Conservation (phyloP, 2,329 filamentous ascomycete genomes). For the Penicillium glabrum region DNA sequence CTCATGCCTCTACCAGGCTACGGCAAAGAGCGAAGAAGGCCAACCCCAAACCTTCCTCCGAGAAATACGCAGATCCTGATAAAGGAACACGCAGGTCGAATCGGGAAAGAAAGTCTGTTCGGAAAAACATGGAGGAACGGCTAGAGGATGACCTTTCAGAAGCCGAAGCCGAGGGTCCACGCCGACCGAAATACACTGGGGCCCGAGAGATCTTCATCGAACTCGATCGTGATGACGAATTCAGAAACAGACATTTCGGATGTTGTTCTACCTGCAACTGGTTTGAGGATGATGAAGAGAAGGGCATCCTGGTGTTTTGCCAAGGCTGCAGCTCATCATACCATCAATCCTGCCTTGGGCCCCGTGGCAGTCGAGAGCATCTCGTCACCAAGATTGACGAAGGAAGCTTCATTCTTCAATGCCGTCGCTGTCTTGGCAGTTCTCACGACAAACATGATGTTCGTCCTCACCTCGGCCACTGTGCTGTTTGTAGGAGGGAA, state of each 20-base stretch:
- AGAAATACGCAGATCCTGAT: constrained; percentile 11
- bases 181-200: constrained; percentile 48
- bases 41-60: neutral
- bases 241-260: constrained; percentile 67
- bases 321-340: constrained; percentile 86
- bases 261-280: constrained; percentile 70
- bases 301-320: constrained; percentile 76
- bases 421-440: constrained; percentile 74
- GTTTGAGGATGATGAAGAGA: constrained; percentile 54
- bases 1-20: neutral
- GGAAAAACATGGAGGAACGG: constrained; percentile 47
- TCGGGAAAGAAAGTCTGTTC: constrained; percentile 26
- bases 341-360: constrained; percentile 79
- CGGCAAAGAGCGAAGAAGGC: neutral
- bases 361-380: constrained; percentile 74
- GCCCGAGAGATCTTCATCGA: constrained; percentile 73
- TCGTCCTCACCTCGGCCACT: constrained; percentile 70
- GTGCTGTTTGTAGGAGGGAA: constrained; percentile 66
- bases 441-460: constrained; percentile 66
- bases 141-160: constrained; percentile 37
- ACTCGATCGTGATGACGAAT: constrained; percentile 62
- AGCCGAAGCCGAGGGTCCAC: constrained; percentile 49
- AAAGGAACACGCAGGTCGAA: constrained; percentile 31
- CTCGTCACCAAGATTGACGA: constrained; percentile 80
- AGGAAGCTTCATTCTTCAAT: constrained; percentile 83